Base-by-base conservation (phyloP, 1,139 yeast species). In the Blastobotrys aristatus region DNA sequence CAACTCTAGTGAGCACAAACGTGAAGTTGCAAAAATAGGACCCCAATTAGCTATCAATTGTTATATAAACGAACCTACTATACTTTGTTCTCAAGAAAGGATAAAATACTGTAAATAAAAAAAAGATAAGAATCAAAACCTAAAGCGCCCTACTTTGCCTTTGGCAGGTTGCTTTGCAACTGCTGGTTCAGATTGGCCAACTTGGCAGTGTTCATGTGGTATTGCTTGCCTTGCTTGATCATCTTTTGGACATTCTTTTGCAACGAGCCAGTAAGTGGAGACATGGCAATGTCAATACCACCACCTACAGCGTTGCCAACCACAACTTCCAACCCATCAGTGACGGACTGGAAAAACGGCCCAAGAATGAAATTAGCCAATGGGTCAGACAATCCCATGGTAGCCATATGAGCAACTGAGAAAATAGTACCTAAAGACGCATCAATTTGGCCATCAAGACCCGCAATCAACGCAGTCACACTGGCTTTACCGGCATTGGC, bases 371-470 rank as follows among this genome's bases (percentile, higher is more conserved):
- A 33, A 45, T 54, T 46, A 17, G 56, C 64, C 36, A 60, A 48
- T 5, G 57, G 59, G 51, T 51, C 45, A 24, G 61, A 55, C 34
- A 55, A 43, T 17, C 65, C 64, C 18, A 54, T 46, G n/a, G 64
- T 58, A n/a, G 54, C 36, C 22, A 59, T 57, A 22, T 59, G 50
- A 13, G 59, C 50, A 11, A 55, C 53, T 21, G 57, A 49, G 31
- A 58, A 51, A 34, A 62, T 49, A 14, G 57, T 50, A 5, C 58
- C 62, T 41, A 64, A 53, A 7, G 56, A 43, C 43, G 58, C 58
- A 46, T 65, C 68, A 48, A 64, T 56, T 52, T 65, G 68, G 22
- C 63, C 58, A 47, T 64, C 67, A 16, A 62, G 49, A 31, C 66
- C 66, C 17, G 62, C 52, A 44, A 64, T 55, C 37, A 55, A 51